These are phyloP conservation scores for Diplogelasinospora grovesii DNA, from an alignment of 495 filamentous ascomycete species.

Conservation along the genomic window DNA sequence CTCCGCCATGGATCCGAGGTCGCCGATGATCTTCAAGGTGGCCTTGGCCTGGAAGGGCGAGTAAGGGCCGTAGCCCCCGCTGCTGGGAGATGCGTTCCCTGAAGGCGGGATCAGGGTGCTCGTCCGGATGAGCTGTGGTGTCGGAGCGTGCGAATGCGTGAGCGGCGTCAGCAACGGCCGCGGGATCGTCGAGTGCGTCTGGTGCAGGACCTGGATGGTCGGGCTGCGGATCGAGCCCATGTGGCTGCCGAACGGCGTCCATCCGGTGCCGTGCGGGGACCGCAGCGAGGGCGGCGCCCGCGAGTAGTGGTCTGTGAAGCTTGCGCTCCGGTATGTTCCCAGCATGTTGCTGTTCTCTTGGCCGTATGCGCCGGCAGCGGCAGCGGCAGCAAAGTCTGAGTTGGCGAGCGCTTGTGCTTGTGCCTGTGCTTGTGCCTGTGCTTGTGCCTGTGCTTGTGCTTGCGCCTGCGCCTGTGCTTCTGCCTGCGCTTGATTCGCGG, in stretches of 20 bases:
- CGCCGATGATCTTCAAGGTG: conserved; percentile 73
- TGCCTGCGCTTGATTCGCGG: conserved; percentile 20
- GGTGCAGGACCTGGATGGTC: conserved; percentile 17
- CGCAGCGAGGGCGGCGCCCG: conserved; percentile 39
- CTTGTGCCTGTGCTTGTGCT: conserved; percentile 15
- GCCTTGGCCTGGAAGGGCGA: conserved; percentile 73
- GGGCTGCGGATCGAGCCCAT: conserved; percentile 38
- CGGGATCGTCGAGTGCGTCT: conserved; percentile 25
- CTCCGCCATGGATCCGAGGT: conserved; percentile 70
- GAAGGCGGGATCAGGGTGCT: conserved; percentile 65
- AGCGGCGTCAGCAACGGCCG: conserved; percentile 35
- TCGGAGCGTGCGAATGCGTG: conserved; percentile 25
- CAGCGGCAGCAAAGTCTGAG: conserved; percentile 24
- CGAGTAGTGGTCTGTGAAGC: conserved; percentile 39
- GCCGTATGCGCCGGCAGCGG: conserved; percentile 25
- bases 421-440: conserved; percentile 18
- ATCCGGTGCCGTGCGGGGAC: conserved; percentile 39
- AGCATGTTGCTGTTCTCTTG: conserved; percentile 43
- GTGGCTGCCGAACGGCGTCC: conserved; percentile 38
- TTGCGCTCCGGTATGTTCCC: conserved; percentile 34
- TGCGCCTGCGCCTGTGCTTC: conserved; percentile 16
- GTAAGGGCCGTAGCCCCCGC: conserved; percentile 67
- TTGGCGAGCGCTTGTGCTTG: conserved; percentile 12
- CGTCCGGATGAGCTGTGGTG: conserved; percentile 74
- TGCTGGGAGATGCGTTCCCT: conserved; percentile 32